These are phyloP conservation scores for Priceomyces carsonii DNA, from an alignment of 805 yeast genomes.

Conservation along the genomic window DNA sequence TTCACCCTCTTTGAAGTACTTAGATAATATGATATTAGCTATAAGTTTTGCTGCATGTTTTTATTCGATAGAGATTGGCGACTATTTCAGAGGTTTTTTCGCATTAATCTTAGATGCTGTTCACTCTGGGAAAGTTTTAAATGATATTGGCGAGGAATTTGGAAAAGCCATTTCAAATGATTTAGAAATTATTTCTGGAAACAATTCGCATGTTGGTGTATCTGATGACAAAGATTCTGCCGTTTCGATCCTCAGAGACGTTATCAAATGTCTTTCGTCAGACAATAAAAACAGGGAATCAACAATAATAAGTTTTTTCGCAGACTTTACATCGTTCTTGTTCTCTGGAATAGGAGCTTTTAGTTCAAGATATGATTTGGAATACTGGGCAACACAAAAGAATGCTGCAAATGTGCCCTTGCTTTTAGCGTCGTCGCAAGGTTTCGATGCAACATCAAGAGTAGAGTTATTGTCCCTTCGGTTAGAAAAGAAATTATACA, in stretches of 20 bases:
- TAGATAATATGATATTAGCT: slow-evolving; percentile 49
- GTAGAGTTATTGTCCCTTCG: slow-evolving; percentile 47
- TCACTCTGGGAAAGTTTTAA: background rate
- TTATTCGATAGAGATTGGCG: slow-evolving; percentile 25
- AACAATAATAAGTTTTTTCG: slow-evolving; percentile 17
- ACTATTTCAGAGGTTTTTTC: slow-evolving; percentile 17
- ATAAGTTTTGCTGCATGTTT: slow-evolving; percentile 33
- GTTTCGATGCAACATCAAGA: slow-evolving; percentile 64
- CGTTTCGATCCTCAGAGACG: slow-evolving; percentile 11
- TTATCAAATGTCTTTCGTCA: slow-evolving; percentile 16
- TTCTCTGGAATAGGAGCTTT: slow-evolving; percentile 26
- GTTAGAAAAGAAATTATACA: slow-evolving; percentile 24
- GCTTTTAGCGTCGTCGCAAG: slow-evolving; percentile 58
- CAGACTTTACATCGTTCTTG: slow-evolving; percentile 20
- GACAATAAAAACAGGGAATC: slow-evolving; percentile 1
- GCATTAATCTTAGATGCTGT: slow-evolving; percentile 8
- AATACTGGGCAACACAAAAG: slow-evolving; percentile 25
- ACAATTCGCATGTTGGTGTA: slow-evolving; percentile 8
- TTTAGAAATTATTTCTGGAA: no score
- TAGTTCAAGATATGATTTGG: slow-evolving; percentile 32
- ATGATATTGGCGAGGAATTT: no score
- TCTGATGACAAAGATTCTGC: slow-evolving; percentile 18
- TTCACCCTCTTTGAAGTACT: slow-evolving; percentile 46
- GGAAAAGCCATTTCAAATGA: no score
- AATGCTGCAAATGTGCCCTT: slow-evolving; percentile 33